These are phyloP conservation scores for Venturia effusa DNA, from an alignment of 2,329 filamentous ascomycete genomes.

Conservation along the genomic window DNA sequence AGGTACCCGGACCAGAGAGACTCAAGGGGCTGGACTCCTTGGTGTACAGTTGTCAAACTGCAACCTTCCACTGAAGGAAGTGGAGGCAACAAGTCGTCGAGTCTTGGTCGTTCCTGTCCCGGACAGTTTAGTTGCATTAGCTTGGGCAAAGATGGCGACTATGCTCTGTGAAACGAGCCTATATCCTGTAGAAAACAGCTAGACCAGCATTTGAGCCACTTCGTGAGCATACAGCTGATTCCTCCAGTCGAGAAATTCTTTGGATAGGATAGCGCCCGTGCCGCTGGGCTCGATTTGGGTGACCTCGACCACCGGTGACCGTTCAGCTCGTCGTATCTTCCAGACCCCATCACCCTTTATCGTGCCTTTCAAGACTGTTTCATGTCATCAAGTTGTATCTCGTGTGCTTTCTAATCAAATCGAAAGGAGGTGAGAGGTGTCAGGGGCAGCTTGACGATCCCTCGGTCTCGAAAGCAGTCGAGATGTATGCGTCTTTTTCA, in stretches of 20 bases:
- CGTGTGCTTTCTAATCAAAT: neutral
- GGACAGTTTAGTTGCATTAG: neutral
- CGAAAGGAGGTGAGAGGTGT: neutral
- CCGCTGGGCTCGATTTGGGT: slow-evolving; percentile 63
- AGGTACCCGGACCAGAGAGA: neutral
- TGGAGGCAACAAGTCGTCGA: neutral
- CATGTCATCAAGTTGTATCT: neutral
- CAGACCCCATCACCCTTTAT: slow-evolving; percentile 63
- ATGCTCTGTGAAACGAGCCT: neutral
- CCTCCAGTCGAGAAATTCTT: slow-evolving; percentile 67
- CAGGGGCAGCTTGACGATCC: neutral
- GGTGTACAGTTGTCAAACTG: neutral
- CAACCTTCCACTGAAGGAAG: neutral
- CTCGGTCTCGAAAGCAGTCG: neutral
- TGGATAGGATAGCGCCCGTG: slow-evolving; percentile 64
- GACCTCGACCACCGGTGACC: slow-evolving; percentile 58
- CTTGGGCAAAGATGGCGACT: neutral
- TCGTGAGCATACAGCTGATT: slow-evolving; percentile 14
- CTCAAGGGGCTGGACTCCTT: neutral
- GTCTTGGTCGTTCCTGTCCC: neutral
- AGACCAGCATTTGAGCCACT: slow-evolving; percentile 9
- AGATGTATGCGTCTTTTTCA: neutral
- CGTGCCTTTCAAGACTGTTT: slow-evolving; percentile 43
- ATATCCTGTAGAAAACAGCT: neutral
- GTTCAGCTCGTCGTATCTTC: slow-evolving; percentile 58